Percentiles rank a stretch among this genome's conserved stretches.
phyloP scores from a whole-genome alignment of 306 rosid species.

The Castanopsis chinensis region DNA sequence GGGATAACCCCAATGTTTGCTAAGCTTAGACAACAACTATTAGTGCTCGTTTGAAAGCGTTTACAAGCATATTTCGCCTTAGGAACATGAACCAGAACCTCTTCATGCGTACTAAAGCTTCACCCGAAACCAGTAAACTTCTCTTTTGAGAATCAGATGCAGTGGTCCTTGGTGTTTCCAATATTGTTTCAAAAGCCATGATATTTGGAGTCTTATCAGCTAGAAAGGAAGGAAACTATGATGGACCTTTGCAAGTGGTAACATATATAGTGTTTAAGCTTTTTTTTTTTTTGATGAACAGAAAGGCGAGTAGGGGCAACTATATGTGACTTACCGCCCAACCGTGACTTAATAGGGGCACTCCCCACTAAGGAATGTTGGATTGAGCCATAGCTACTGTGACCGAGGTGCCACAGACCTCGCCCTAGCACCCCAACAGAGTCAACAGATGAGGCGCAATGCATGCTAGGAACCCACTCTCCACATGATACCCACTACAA shows the following conservation, averaged over 20 bases:
- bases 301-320: too few relatives aligned
- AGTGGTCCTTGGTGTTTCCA: slow-evolving; percentile 46
- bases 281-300: too few relatives aligned
- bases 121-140: slow-evolving; percentile 26
- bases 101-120: slow-evolving; percentile 30
- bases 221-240: slow-evolving; percentile 35
- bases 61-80: not conserved
- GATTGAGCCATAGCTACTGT: too few relatives aligned
- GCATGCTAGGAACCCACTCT: too few relatives aligned
- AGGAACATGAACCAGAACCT: not conserved
- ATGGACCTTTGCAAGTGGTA: slow-evolving; percentile 58
- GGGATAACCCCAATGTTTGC: slow-evolving; percentile 29
- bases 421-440: too few relatives aligned
- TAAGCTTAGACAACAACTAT: slow-evolving; percentile 18
- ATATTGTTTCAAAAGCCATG: slow-evolving; percentile 38
- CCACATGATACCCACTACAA: too few relatives aligned
- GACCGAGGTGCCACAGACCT: too few relatives aligned
- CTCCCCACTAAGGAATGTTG: too few relatives aligned
- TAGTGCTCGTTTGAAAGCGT: not conserved
- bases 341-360: too few relatives aligned
- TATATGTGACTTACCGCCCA: too few relatives aligned
- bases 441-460: too few relatives aligned
- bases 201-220: slow-evolving; percentile 26
- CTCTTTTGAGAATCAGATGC: slow-evolving; percentile 24
- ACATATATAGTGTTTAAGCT: not conserved